Base-by-base conservation (phyloP, 257 asterid species). In the Buddleja alternifolia region DNA sequence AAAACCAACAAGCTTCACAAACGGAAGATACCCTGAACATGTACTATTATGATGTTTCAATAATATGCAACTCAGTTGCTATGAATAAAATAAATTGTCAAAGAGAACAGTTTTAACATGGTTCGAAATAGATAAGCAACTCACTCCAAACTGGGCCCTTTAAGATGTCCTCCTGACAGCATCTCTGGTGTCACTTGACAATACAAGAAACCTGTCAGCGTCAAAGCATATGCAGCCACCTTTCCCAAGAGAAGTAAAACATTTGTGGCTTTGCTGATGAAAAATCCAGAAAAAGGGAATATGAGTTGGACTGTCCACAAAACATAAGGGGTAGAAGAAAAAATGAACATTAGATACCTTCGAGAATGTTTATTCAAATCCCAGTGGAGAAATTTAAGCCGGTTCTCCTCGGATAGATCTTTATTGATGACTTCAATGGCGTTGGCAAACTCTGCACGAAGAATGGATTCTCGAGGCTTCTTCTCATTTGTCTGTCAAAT, bases 301-400 rank as follows among this genome's bases (percentile, higher is more conserved):
- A 75, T 57, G 46, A 55, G 77, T 79, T 50, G 66, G 72, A 66
- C 63, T 39, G 39, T 50, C 12, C 34, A 66, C 24, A 69, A n/a
- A 61, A 64, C 25, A 63, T 63, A 72, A 61, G 66, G 37, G 57
- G 58, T 24, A 44, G 41, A 11, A 74, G 21, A 48, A 76, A 57
- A 47, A 52, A 55, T 32, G 70, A 71, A 47, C 23, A 56, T 12
- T 50, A 63, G 52, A 60, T 81, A 94, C 99, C 99, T 83, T 69
- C 88, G 91, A 12, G 99, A 94, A 82, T 94, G 97, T 77, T 90
- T 94, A 80, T 91, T 76, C 85, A 94, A 81, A 80, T 93, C 99
- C 97, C 88, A 90, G 77, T 93, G 99, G 63, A 93, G 96, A 80
- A 93, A 93, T 81, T 81, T 93, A 65, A 93, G 96, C 59, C 83